Percentiles rank a stretch among this genome's conserved stretches.
Conservation (phyloP, 352 stramenopile genomes). For the Globisporangium irregulare region DNA sequence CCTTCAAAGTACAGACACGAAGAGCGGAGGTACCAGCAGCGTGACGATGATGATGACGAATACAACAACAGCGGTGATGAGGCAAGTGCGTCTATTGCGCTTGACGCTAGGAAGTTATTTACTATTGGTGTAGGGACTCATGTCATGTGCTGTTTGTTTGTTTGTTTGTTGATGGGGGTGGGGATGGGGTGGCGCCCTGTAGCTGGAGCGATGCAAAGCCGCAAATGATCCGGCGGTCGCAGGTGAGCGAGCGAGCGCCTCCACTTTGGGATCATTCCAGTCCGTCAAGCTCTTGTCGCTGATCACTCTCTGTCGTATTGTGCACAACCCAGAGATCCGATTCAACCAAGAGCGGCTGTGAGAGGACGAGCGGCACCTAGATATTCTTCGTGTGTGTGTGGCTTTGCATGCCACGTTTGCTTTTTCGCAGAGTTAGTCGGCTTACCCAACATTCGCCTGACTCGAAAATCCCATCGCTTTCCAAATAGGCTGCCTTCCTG, state of each 20-base stretch:
- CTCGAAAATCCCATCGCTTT: too few species aligned
- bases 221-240: not conserved
- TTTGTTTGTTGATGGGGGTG: too few species aligned
- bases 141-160: not conserved
- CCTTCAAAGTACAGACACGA: not conserved
- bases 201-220: not conserved
- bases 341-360: conserved; percentile 27
- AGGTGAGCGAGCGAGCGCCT: not conserved
- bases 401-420: not conserved
- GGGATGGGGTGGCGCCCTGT: not conserved
- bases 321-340: conserved; percentile 7
- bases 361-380: conserved; percentile 33
- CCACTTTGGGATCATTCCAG: too few species aligned
- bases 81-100: not conserved
- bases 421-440: not conserved
- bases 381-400: conserved; percentile 27
- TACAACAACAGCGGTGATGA: not conserved
- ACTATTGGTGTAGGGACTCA: not conserved
- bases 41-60: conserved; percentile 1
- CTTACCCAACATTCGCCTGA: not conserved
- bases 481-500: conserved; percentile 18
- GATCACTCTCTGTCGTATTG: not conserved
- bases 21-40: not conserved
- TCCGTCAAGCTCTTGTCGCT: not conserved
- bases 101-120: not conserved